These are phyloP conservation scores for Plasmodium gallinaceum DNA, from an alignment of 169 alveolate genomes.

Conservation along the genomic window DNA sequence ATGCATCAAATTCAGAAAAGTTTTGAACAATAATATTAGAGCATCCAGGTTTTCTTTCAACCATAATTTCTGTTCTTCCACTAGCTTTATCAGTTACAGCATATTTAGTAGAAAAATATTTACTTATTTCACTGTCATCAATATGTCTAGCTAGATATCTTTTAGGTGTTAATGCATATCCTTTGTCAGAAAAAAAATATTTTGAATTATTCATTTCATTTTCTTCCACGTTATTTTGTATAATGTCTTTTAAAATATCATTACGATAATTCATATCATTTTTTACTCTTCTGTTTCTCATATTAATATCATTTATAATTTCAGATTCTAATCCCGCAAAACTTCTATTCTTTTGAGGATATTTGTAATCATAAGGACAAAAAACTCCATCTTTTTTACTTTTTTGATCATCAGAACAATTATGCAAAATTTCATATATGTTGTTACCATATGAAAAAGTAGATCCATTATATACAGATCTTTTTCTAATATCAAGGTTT, in stretches of 20 bases:
- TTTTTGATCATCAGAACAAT: slow-evolving; percentile 26
- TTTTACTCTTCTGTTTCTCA: slow-evolving; percentile 48
- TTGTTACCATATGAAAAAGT: slow-evolving; percentile 41
- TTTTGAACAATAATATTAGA: slow-evolving; percentile 71
- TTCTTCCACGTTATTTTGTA: slow-evolving; percentile 39
- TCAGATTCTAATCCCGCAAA: slow-evolving; percentile 61
- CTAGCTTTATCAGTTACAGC: slow-evolving; percentile 62
- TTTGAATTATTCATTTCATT: slow-evolving; percentile 20
- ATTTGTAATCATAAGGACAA: not conserved
- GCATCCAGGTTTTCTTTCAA: slow-evolving; percentile 71
- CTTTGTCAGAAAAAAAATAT: slow-evolving; percentile 62
- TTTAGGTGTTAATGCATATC: slow-evolving; percentile 63
- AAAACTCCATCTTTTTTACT: slow-evolving; percentile 8
- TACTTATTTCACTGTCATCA: slow-evolving; percentile 65
- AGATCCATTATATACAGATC: slow-evolving; percentile 17
- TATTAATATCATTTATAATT: slow-evolving; percentile 33
- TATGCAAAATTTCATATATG: slow-evolving; percentile 64
- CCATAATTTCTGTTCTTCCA: slow-evolving; percentile 77
- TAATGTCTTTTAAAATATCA: slow-evolving; percentile 40
- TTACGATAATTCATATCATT: slow-evolving; percentile 20
- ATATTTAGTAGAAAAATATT: slow-evolving; percentile 72
- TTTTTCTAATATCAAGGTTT: slow-evolving; percentile 45
- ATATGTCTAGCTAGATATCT: slow-evolving; percentile 63
- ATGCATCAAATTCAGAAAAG: slow-evolving; percentile 74
- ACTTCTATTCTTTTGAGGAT: slow-evolving; percentile 11